Conservation (phyloP, 768 basidiomycete species). For the Panellus pusillus region DNA sequence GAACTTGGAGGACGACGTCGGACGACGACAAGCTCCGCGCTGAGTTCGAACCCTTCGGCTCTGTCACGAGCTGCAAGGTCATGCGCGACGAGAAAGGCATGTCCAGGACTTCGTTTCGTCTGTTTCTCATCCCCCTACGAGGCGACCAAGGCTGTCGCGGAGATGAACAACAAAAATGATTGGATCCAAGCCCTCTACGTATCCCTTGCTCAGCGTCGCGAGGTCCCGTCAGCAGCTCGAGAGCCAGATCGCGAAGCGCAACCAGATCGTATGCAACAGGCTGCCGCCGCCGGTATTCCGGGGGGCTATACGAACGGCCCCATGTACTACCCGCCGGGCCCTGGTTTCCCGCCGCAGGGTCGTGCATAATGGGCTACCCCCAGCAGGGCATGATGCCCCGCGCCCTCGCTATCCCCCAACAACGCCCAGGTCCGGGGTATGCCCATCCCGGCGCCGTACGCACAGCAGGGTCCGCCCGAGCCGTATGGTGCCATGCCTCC, state of each 20-base stretch:
- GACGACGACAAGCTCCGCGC: conserved; percentile 96
- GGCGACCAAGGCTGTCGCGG: conserved; percentile 97
- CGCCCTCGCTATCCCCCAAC: conserved; percentile 79
- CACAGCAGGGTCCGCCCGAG: conserved; percentile 65
- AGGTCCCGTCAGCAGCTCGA: conserved; percentile 96
- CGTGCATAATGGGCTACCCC: conserved; percentile 79
- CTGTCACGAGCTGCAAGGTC: conserved; percentile 98
- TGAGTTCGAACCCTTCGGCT: conserved; percentile 96
- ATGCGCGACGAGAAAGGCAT: conserved; percentile 96
- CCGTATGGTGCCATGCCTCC: conserved; percentile 67
- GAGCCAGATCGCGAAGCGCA: conserved; percentile 97
- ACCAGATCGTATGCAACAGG: conserved; percentile 97
- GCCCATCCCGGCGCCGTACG: conserved; percentile 73
- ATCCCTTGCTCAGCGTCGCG: conserved; percentile 96
- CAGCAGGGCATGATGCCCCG: conserved; percentile 88
- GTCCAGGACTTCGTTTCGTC: conserved; percentile 98
- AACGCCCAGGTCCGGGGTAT: conserved; percentile 76
- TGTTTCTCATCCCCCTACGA: conserved; percentile 99
- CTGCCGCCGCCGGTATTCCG: conserved; percentile 82
- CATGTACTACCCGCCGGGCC: conserved; percentile 85
- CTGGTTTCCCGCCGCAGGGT: conserved; percentile 79
- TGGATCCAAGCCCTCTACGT: conserved; percentile 96
- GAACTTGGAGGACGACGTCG: conserved; percentile 97
- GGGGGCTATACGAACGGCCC: conserved; percentile 82
- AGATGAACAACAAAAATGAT: conserved; percentile 99